Percentiles rank a stretch among this genome's conserved stretches.
Conservation (phyloP, 345 rosid genomes). For the Garcia nutans region DNA sequence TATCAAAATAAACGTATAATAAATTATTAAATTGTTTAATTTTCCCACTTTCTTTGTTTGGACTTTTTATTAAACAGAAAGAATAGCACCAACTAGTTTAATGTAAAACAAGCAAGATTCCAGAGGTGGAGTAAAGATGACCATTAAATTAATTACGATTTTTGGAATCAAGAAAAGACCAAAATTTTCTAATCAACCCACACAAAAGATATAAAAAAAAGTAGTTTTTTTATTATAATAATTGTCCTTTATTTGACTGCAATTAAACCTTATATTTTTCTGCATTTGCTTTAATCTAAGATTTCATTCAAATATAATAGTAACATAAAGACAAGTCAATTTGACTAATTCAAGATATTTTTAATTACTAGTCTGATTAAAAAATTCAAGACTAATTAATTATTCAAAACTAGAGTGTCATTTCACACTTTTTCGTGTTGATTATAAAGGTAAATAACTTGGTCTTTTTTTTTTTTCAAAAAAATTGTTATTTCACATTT, state of each 20-base stretch:
- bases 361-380: neutral
- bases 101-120: conserved; percentile 9
- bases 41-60: no score
- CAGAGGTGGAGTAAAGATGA: neutral
- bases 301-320: neutral
- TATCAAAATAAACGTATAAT: no score
- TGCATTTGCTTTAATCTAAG: neutral
- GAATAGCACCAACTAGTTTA: neutral
- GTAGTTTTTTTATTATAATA: neutral
- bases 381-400: neutral
- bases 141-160: conserved; percentile 1
- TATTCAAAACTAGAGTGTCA: neutral
- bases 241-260: neutral
- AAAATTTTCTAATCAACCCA: conserved; percentile 9
- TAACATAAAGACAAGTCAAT: conserved; percentile 11
- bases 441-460: no score
- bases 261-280: neutral
- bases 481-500: no score
- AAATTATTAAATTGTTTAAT: no score
- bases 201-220: conserved; percentile 6
- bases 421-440: neutral
- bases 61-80: no score
- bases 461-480: no score
- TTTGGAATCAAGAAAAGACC: conserved; percentile 28
- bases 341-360: conserved; percentile 10